phyloP scores from a whole-genome alignment of 2,329 filamentous ascomycete genomes.

The Cytospora piceicola region DNA sequence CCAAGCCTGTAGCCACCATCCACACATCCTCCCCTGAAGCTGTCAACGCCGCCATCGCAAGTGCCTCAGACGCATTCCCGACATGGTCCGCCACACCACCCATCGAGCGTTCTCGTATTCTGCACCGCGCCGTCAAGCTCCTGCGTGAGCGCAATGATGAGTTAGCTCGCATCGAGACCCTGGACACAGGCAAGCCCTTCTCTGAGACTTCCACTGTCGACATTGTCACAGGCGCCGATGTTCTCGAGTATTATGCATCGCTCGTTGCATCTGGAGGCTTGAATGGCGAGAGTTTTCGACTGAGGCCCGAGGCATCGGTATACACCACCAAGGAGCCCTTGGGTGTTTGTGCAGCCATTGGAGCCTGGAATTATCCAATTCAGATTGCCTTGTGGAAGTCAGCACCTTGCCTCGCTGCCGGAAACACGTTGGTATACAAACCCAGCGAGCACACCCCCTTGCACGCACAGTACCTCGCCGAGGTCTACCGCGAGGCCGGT shows the following conservation, averaged over 20 bases:
- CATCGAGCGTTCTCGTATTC: conserved; percentile 75
- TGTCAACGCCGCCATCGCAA: conserved; percentile 72
- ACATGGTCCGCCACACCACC: conserved; percentile 77
- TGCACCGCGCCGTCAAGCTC: conserved; percentile 74
- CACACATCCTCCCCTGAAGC: conserved; percentile 69
- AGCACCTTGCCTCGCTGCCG: conserved; percentile 80
- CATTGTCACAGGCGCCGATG: conserved; percentile 80
- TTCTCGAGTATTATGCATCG: conserved; percentile 85
- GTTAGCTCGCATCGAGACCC: conserved; percentile 77
- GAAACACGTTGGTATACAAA: conserved; percentile 91
- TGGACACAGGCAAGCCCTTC: conserved; percentile 85
- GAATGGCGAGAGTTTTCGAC: conserved; percentile 76
- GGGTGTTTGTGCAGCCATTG: conserved; percentile 84
- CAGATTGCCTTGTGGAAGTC: conserved; percentile 92
- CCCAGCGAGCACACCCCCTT: conserved; percentile 85
- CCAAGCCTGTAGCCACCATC: conserved; percentile 69
- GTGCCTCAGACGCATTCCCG: conserved; percentile 73
- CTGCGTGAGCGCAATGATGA: conserved; percentile 78
- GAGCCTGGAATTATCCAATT: conserved; percentile 91
- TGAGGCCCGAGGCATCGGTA: conserved; percentile 77
- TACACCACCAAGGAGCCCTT: conserved; percentile 82
- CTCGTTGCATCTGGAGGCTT: conserved; percentile 76
- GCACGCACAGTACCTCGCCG: conserved; percentile 75
- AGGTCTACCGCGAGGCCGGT: conserved; percentile 78
- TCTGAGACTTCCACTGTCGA: conserved; percentile 86